phyloP scores from a whole-genome alignment of 2,329 filamentous ascomycete species.

The Pseudocercospora eumusae region DNA sequence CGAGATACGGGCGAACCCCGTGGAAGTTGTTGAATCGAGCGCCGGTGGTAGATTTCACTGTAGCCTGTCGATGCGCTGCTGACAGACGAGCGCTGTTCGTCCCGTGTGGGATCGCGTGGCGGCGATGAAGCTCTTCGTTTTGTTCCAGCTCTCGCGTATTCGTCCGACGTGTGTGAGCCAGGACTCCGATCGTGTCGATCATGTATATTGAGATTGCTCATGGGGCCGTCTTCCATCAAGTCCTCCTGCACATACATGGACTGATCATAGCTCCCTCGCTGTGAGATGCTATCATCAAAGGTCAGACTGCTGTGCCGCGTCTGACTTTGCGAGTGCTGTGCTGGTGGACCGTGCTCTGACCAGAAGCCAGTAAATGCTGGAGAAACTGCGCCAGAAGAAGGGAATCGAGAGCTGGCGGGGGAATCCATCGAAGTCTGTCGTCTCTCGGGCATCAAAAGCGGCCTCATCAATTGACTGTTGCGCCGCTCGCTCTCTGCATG shows the following conservation, averaged over 20 bases:
- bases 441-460: constrained; percentile 49
- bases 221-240: constrained; percentile 57
- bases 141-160: constrained; percentile 55
- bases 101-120: constrained; percentile 56
- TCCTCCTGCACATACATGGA: constrained; percentile 55
- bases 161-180: constrained; percentile 44
- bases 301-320: constrained; percentile 45
- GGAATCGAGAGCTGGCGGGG: constrained; percentile 42
- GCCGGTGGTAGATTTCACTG: constrained; percentile 55
- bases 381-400: constrained; percentile 48
- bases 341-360: constrained; percentile 36
- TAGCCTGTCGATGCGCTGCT: constrained; percentile 46
- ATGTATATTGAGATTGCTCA: constrained; percentile 56
- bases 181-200: constrained; percentile 50
- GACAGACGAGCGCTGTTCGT: constrained; percentile 47
- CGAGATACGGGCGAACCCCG: constrained; percentile 56
- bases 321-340: constrained; percentile 31
- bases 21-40: constrained; percentile 59
- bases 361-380: constrained; percentile 50
- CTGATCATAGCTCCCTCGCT: constrained; percentile 65
- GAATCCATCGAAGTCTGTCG: constrained; percentile 43
- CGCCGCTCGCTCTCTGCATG: constrained; percentile 45
- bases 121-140: constrained; percentile 67
- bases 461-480: constrained; percentile 49
- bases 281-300: constrained; percentile 52